These are phyloP conservation scores for Hypoxylon sp. DNA, from an alignment of 2,329 filamentous ascomycete species.

Conservation along the genomic window DNA sequence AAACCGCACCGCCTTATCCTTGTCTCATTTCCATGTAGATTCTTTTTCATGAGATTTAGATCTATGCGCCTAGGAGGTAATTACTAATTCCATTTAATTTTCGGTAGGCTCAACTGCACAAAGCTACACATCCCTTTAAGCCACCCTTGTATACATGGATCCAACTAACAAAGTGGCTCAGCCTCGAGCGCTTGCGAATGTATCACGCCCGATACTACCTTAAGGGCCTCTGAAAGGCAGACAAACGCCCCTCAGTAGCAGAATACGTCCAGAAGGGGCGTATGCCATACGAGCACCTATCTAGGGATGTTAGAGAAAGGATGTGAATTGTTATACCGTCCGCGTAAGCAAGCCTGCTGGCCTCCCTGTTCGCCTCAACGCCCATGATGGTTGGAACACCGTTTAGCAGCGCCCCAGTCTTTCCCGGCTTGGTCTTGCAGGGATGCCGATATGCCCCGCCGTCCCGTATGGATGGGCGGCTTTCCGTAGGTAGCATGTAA, in stretches of 20 bases:
- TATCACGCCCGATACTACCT: conserved; percentile 35
- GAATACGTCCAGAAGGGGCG: conserved; percentile 6
- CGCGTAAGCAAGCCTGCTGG: not conserved
- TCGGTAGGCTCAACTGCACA: conserved; percentile 4
- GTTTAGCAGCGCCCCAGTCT: conserved; percentile 21
- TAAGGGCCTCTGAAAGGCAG: conserved; percentile 8
- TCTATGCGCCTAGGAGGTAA: conserved; percentile 5
- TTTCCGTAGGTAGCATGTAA: conserved; percentile 35
- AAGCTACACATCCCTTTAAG: not conserved
- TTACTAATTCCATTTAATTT: conserved; percentile 4
- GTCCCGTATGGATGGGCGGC: conserved; percentile 34
- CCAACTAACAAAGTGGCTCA: conserved; percentile 21
- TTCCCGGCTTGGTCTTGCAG: conserved; percentile 21
- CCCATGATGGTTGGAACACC: not conserved
- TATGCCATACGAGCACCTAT: conserved; percentile 13
- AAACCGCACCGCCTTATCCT: conserved; percentile 8
- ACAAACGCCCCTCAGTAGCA: conserved; percentile 16
- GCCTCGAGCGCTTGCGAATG: conserved; percentile 37
- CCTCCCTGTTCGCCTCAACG: not conserved
- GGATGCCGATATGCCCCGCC: conserved; percentile 37
- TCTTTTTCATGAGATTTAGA: not conserved
- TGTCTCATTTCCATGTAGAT: not conserved
- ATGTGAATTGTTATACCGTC: conserved; percentile 7
- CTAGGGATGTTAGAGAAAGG: not conserved
- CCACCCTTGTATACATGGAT: not conserved